Percentiles rank a stretch among this genome's conserved stretches.
Evolutionary conservation across 768 basidiomycete species (phyloP).

Genomic region (Asterophora parasitica): DNA sequence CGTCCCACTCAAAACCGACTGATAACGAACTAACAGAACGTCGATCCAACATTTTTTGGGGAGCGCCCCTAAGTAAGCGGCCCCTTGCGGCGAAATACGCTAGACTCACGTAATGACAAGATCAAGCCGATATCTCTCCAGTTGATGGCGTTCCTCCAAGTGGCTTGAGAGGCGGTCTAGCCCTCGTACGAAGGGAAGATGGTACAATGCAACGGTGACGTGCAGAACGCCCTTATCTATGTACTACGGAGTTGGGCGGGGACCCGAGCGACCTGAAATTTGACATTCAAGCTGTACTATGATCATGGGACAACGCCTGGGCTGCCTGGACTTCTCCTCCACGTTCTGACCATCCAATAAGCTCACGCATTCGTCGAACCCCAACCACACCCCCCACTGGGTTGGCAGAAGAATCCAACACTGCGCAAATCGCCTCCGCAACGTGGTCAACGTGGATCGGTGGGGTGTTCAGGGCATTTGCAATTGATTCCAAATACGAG

Average conservation of each 20-base stretch:
- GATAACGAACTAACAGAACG: slow-evolving; percentile 6
- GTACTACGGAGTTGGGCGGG: slow-evolving; percentile 4
- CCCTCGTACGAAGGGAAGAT: background rate
- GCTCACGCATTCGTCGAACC: slow-evolving; percentile 66
- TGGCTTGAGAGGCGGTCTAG: background rate
- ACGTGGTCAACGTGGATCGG: slow-evolving; percentile 97
- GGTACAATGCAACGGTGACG: too few species aligned
- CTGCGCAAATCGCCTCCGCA: slow-evolving; percentile 73
- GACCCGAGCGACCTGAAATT: background rate
- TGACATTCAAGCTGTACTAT: slow-evolving; percentile 1
- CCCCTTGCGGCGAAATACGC: background rate
- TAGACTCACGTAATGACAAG: slow-evolving; percentile 1
- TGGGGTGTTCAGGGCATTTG: slow-evolving; percentile 76
- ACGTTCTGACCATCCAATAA: slow-evolving; percentile 58
- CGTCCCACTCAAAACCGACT: slow-evolving; percentile 13
- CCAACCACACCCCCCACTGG: slow-evolving; percentile 62
- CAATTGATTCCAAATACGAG: slow-evolving; percentile 59
- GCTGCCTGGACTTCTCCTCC: background rate
- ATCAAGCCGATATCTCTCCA: background rate
- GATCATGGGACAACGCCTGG: slow-evolving; percentile 1
- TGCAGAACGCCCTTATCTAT: background rate
- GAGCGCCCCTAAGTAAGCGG: slow-evolving; percentile 9
- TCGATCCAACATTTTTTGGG: slow-evolving; percentile 6
- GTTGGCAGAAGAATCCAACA: slow-evolving; percentile 43
- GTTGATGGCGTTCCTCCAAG: slow-evolving; percentile 2